These are phyloP conservation scores for Shiraia sp. DNA, from an alignment of 2,329 filamentous ascomycete genomes.

Conservation along the genomic window DNA sequence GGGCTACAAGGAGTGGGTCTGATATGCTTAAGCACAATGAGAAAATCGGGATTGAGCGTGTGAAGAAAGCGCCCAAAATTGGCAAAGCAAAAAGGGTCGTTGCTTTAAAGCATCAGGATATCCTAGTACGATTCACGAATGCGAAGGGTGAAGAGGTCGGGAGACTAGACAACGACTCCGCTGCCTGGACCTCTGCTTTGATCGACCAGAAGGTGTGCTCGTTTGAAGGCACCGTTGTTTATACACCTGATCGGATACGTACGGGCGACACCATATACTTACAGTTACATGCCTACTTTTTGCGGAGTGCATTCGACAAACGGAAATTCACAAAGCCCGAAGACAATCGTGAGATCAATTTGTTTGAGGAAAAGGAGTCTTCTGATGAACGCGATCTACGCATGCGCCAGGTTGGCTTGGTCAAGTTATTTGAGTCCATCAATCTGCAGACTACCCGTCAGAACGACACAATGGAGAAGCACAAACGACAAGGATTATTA, in stretches of 20 bases:
- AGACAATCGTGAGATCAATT: slow-evolving; percentile 70
- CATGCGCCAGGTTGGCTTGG: slow-evolving; percentile 81
- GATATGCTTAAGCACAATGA: slow-evolving; percentile 81
- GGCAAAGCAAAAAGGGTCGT: slow-evolving; percentile 50
- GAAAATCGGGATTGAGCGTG: slow-evolving; percentile 80
- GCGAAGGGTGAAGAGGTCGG: slow-evolving; percentile 79
- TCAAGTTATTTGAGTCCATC: slow-evolving; percentile 87
- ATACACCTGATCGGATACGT: slow-evolving; percentile 78
- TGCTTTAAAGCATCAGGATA: slow-evolving; percentile 73
- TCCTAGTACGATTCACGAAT: slow-evolving; percentile 91
- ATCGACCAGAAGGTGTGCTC: slow-evolving; percentile 87
- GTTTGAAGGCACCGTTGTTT: slow-evolving; percentile 88
- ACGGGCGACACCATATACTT: slow-evolving; percentile 95
- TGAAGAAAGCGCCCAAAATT: slow-evolving; percentile 66
- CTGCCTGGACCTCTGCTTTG: slow-evolving; percentile 88
- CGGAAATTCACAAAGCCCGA: slow-evolving; percentile 65
- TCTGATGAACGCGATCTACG: slow-evolving; percentile 81
- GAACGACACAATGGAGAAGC: slow-evolving; percentile 75
- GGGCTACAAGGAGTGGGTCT: slow-evolving; percentile 83
- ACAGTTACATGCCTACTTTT: slow-evolving; percentile 78
- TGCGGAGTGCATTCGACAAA: slow-evolving; percentile 73
- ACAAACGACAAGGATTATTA: slow-evolving; percentile 81
- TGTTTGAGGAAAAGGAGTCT: slow-evolving; percentile 86
- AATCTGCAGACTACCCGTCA: slow-evolving; percentile 74
- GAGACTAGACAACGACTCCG: slow-evolving; percentile 81